These are phyloP conservation scores for Narthecium ossifragum DNA, from an alignment of 106 monocot species.

Conservation along the genomic window DNA sequence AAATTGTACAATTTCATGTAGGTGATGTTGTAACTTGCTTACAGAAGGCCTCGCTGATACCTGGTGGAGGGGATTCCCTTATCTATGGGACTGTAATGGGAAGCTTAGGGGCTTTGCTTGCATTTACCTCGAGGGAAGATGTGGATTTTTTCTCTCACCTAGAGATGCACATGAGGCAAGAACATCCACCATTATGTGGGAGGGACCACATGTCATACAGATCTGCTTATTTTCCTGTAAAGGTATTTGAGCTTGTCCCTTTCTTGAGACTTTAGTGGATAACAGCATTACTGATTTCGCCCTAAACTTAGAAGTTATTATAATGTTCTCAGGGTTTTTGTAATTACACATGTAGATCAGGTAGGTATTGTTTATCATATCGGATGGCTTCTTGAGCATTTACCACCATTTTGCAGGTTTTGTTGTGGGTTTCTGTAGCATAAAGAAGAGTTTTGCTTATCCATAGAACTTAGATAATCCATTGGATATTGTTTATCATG, in stretches of 20 bases:
- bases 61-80: constrained; percentile 89
- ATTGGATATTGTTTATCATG: no score
- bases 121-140: constrained; percentile 92
- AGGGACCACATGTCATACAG: constrained; percentile 92
- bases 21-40: constrained; percentile 90
- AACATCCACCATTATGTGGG: constrained; percentile 93
- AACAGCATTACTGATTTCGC: neutral
- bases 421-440: no score
- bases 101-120: constrained; percentile 86
- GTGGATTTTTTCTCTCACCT: constrained; percentile 96
- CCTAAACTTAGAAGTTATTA: neutral
- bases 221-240: constrained; percentile 97
- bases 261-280: no score
- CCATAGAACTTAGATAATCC: no score
- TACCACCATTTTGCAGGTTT: no score
- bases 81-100: constrained; percentile 99
- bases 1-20: constrained; percentile 98
- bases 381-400: no score
- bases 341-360: no score
- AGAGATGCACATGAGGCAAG: constrained; percentile 99
- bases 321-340: neutral
- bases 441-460: no score
- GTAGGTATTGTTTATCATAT: no score
- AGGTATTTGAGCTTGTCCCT: no score
- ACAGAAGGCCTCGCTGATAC: constrained; percentile 90